Conservation (phyloP, 202 grass and related monocot genomes). For the Cymbopogon flexuosus region DNA sequence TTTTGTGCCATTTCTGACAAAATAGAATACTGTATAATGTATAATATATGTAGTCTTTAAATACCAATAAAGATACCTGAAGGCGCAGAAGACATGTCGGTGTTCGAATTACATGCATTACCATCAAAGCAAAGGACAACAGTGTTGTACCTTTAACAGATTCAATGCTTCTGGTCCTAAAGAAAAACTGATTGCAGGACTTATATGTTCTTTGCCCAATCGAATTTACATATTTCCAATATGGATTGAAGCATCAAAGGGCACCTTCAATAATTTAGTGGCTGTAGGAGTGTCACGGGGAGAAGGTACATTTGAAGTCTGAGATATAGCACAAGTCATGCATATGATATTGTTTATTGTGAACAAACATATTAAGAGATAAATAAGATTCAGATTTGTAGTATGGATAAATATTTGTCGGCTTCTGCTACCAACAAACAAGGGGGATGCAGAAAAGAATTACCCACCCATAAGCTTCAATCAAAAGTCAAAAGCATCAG, state of each 20-base stretch:
- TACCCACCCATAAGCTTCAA: not conserved
- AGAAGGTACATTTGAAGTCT: conserved; percentile 34
- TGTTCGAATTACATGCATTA: conserved; percentile 35
- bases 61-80: conserved; percentile 49
- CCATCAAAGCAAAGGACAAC: conserved; percentile 29
- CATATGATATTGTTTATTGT: conserved; percentile 11
- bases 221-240: conserved; percentile 27
- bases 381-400: not conserved
- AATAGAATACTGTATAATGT: conserved; percentile 29
- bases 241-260: conserved; percentile 4
- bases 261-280: conserved; percentile 30
- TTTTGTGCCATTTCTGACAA: conserved; percentile 44
- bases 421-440: conserved; percentile 5
- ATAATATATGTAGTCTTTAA: conserved; percentile 11
- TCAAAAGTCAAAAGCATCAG: not conserved
- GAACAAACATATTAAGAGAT: conserved; percentile 14
- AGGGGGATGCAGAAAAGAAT: not conserved
- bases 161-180: conserved; percentile 38
- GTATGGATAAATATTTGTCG: not conserved
- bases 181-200: conserved; percentile 20
- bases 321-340: conserved; percentile 31
- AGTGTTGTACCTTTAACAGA: conserved; percentile 35
- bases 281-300: not conserved
- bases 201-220: conserved; percentile 32
- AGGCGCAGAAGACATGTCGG: conserved; percentile 31